Percentiles rank a stretch among this genome's conserved stretches.
Conservation (phyloP, 192 early-diverging fungal species). For the Paraglomus brasilianum region DNA sequence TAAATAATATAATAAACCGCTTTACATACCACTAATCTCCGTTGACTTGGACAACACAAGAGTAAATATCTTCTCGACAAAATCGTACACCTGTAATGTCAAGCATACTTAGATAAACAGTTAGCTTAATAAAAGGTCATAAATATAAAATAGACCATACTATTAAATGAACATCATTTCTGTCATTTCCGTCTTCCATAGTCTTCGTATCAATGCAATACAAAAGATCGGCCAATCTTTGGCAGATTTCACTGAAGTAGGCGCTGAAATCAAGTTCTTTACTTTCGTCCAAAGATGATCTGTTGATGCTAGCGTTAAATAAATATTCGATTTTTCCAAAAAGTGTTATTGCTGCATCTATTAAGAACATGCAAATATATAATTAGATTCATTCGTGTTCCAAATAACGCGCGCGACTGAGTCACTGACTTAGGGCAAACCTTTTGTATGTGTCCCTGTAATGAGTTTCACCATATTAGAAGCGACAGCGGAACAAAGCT, state of each 20-base stretch:
- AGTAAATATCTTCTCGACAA: constrained; percentile 1
- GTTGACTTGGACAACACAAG: not conserved
- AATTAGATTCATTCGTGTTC: too few relatives aligned
- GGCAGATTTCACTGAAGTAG: constrained; percentile 16
- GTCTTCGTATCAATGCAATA: not conserved
- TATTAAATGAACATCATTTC: not conserved
- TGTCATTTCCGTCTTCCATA: not conserved
- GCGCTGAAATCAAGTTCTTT: too few relatives aligned
- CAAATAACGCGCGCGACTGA: too few relatives aligned
- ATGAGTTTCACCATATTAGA: not conserved
- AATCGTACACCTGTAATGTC: not conserved
- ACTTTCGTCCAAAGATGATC: too few relatives aligned
- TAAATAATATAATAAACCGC: too few relatives aligned
- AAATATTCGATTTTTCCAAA: too few relatives aligned
- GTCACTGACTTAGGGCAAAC: not conserved
- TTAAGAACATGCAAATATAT: too few relatives aligned
- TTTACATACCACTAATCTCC: constrained; percentile 9
- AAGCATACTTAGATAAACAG: not conserved
- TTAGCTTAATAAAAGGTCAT: not conserved
- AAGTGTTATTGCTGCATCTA: too few relatives aligned
- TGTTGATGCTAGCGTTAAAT: too few relatives aligned
- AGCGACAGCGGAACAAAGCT: constrained; percentile 11
- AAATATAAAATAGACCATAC: not conserved
- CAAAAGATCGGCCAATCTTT: constrained; percentile 14
- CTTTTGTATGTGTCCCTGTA: not conserved